Conservation (phyloP, 2,329 filamentous ascomycete genomes). For the Calycina herbarum region DNA sequence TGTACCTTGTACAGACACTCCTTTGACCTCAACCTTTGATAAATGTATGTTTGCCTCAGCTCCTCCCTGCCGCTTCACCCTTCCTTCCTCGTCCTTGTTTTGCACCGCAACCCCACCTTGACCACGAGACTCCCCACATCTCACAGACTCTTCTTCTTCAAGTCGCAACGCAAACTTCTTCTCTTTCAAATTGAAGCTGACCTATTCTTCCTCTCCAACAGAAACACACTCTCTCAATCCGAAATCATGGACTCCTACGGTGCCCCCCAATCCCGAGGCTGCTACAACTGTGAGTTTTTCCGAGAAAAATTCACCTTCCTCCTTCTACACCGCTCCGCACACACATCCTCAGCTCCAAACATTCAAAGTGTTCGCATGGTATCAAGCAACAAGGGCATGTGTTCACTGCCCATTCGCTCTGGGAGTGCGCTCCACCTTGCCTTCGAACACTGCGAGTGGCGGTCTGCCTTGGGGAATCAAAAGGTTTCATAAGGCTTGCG, state of each 20-base stretch:
- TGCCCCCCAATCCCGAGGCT: constrained; percentile 41
- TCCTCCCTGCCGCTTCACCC: not conserved
- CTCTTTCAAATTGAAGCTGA: constrained; percentile 14
- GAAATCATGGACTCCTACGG: constrained; percentile 37
- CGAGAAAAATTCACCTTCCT: constrained; percentile 20
- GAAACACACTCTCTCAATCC: constrained; percentile 18
- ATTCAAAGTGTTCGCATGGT: not conserved
- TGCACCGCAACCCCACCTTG: constrained; percentile 12
- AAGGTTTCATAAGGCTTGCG: constrained; percentile 8
- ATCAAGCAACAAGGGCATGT: not conserved
- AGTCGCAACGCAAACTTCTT: not conserved
- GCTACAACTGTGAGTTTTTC: constrained; percentile 52
- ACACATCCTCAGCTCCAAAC: not conserved
- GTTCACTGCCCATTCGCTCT: not conserved
- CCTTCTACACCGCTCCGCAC: constrained; percentile 13
- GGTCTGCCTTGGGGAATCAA: constrained; percentile 16
- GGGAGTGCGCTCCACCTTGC: not conserved
- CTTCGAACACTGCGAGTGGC: constrained; percentile 15
- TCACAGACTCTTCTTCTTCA: not conserved
- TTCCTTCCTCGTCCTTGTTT: not conserved
- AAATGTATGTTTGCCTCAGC: not conserved
- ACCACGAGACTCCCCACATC: not conserved
- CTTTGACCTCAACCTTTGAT: not conserved
- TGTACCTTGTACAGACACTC: constrained; percentile 12
- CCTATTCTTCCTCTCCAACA: constrained; percentile 18